phyloP scores from a whole-genome alignment of 2,329 filamentous ascomycete species.

The Hysterium pulicare region DNA sequence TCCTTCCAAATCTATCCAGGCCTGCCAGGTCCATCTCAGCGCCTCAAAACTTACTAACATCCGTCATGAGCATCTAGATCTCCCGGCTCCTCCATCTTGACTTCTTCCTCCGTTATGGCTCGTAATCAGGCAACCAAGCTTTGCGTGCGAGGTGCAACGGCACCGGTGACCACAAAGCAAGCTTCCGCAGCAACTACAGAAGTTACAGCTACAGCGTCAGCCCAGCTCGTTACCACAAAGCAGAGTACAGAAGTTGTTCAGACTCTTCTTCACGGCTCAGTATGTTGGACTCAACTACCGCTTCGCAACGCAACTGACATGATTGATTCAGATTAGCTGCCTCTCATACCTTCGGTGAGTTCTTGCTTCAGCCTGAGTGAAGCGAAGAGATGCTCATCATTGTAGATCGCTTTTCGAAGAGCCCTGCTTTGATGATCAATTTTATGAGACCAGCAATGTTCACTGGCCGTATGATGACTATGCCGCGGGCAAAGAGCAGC shows the following conservation, averaged over 20 bases:
- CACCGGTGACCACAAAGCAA: neutral
- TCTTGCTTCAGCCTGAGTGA: neutral
- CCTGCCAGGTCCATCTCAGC: too few relatives aligned
- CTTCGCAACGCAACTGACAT: slow-evolving; percentile 4
- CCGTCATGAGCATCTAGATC: too few relatives aligned
- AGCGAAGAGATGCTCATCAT: neutral
- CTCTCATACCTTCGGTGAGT: slow-evolving; percentile 27
- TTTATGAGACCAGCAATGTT: slow-evolving; percentile 18
- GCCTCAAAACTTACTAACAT: too few relatives aligned
- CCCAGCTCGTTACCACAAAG: slow-evolving; percentile 29
- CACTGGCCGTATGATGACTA: slow-evolving; percentile 30
- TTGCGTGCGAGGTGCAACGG: neutral
- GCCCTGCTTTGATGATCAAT: slow-evolving; percentile 26
- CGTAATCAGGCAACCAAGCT: slow-evolving; percentile 1
- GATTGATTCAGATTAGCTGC: slow-evolving; percentile 28
- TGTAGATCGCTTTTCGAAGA: slow-evolving; percentile 29
- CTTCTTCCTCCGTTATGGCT: neutral
- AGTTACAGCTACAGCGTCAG: slow-evolving; percentile 1
- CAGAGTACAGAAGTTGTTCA: slow-evolving; percentile 49
- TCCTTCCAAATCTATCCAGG: too few relatives aligned
- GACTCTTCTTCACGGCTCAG: slow-evolving; percentile 46
- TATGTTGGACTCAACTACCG: slow-evolving; percentile 22
- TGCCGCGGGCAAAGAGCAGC: slow-evolving; percentile 10
- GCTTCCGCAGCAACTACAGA: neutral
- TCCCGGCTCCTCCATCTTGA: neutral